phyloP scores from a whole-genome alignment of 306 rosid genomes.

The Acacia melanoxylon region DNA sequence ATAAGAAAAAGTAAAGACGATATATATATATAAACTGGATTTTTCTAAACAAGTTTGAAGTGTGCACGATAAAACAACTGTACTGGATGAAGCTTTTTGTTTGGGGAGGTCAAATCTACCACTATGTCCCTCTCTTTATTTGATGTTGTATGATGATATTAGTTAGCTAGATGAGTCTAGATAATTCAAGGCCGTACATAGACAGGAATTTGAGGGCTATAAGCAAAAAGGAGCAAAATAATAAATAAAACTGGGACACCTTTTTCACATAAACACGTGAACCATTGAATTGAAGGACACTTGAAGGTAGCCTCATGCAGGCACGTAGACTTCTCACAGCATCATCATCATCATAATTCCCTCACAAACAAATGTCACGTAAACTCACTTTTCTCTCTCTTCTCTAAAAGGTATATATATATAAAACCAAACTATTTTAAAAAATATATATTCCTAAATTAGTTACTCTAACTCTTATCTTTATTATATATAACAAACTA shows the following conservation, averaged over 20 bases:
- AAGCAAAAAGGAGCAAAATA: neutral
- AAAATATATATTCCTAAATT: no score
- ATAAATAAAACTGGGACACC: neutral
- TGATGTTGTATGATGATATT: no score
- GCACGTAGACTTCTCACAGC: neutral
- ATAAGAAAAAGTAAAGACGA: neutral
- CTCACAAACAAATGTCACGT: constrained; percentile 8
- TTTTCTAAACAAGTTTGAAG: neutral
- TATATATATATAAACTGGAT: neutral
- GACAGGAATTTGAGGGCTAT: neutral
- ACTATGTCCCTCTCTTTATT: no score
- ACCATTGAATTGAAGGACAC: neutral
- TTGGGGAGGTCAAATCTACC: no score
- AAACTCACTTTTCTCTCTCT: constrained; percentile 6
- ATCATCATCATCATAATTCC: constrained; percentile 6
- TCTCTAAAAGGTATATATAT: no score
- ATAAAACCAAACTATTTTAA: no score
- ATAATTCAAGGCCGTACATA: constrained; percentile 16
- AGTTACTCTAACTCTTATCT: no score
- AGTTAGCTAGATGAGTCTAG: neutral
- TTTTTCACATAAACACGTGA: neutral
- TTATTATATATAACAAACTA: no score
- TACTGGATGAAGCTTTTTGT: no score
- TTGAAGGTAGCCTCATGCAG: neutral
- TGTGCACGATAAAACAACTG: neutral